A percentile compares a stretch with the other conserved stretches of the same genome.
Conservation (phyloP, 1,284 basidiomycete species). For the Trametes sp. region DNA sequence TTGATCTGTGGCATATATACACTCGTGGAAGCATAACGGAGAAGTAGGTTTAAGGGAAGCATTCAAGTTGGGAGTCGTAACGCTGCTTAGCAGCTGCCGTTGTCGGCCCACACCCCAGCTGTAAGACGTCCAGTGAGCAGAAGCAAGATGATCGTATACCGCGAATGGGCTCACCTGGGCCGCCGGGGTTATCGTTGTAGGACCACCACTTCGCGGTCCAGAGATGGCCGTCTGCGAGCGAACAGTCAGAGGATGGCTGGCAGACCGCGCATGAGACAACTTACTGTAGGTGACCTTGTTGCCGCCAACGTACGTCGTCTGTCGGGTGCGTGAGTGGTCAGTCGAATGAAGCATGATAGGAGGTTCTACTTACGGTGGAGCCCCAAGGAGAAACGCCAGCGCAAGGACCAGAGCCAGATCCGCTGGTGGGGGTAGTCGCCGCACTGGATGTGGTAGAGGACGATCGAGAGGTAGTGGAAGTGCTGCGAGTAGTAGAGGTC, state of each 20-base stretch:
- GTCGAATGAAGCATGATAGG: neutral
- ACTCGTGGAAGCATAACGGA: neutral
- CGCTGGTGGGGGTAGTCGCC: constrained; percentile 39
- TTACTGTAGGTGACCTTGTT: constrained; percentile 59
- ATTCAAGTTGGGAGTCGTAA: neutral
- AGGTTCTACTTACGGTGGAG: constrained; percentile 6
- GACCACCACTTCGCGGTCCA: constrained; percentile 77
- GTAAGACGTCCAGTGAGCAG: constrained; percentile 17
- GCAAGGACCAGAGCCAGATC: neutral
- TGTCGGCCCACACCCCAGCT: constrained; percentile 64
- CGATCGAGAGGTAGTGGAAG: constrained; percentile 52
- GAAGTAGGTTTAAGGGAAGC: neutral
- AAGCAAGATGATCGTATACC: neutral
- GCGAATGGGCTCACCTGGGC: constrained; percentile 45
- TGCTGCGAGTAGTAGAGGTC: constrained; percentile 39
- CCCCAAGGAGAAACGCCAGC: constrained; percentile 8
- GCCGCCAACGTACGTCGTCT: constrained; percentile 56
- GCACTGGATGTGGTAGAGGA: constrained; percentile 55
- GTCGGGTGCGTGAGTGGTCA: neutral
- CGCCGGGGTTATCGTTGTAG: constrained; percentile 61
- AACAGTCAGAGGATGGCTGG: constrained; percentile 13
- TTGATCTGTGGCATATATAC: constrained; percentile 14
- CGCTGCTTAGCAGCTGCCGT: constrained; percentile 55
- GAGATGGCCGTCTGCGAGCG: constrained; percentile 52
- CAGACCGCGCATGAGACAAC: constrained; percentile 23